phyloP scores from a whole-genome alignment of 2,329 filamentous ascomycete genomes.

The Trichoderma semiorbis region DNA sequence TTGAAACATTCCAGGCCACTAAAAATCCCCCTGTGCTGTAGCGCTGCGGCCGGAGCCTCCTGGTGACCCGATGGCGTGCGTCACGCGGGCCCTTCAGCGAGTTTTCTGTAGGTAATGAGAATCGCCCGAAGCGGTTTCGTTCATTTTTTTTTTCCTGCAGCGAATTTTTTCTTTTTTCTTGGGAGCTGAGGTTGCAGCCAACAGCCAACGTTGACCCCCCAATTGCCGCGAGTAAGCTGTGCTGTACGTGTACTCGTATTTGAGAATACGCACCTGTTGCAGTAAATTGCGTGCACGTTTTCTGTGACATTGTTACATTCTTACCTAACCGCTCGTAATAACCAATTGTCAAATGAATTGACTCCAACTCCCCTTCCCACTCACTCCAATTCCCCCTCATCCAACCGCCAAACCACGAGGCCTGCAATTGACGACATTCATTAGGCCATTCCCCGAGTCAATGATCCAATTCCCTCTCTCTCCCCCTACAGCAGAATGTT shows the following conservation, averaged over 20 bases:
- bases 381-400: neutral
- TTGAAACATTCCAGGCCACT: neutral
- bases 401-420: neutral
- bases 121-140: neutral
- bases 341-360: neutral
- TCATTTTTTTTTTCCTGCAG: neutral
- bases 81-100: conserved; percentile 13
- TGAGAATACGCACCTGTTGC: neutral
- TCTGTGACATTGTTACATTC: neutral
- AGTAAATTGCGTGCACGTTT: neutral
- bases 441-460: neutral
- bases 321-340: neutral
- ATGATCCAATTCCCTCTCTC: neutral
- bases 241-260: neutral
- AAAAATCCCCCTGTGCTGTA: neutral
- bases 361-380: neutral
- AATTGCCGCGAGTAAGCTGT: neutral
- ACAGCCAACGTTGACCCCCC: neutral
- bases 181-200: neutral
- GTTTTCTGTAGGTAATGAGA: conserved; percentile 21
- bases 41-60: conserved; percentile 6
- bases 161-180: neutral
- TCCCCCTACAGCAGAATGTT: neutral
- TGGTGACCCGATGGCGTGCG: conserved; percentile 18
- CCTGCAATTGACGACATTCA: neutral